Evolutionary conservation across 176 grass and related monocot species (phyloP).

Genomic region (Cenchrus fungigraminus): DNA sequence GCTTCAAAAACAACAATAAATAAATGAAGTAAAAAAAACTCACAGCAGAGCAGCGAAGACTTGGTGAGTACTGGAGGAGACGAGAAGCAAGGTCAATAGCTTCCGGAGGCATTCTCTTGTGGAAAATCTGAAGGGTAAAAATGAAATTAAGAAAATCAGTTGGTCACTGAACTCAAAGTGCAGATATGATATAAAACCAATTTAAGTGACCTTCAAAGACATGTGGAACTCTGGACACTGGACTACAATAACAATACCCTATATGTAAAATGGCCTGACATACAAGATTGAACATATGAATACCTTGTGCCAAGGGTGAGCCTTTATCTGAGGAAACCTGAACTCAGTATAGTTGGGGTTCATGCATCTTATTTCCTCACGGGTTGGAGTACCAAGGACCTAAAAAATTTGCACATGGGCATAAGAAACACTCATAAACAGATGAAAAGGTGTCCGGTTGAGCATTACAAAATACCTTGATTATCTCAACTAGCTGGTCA

Average conservation of each 20-base stretch:
- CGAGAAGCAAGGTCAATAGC: slow-evolving; percentile 91
- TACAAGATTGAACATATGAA: slow-evolving; percentile 15
- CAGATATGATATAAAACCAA: not conserved
- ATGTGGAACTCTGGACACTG: not conserved
- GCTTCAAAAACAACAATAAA: not conserved
- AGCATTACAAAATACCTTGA: slow-evolving; percentile 68
- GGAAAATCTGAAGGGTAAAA: slow-evolving; percentile 60
- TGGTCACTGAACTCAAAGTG: not conserved
- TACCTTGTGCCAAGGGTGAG: slow-evolving; percentile 99
- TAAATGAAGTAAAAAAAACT: slow-evolving; percentile 41
- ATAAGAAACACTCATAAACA: not conserved
- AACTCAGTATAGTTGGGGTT: slow-evolving; percentile 97
- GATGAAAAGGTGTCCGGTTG: not conserved
- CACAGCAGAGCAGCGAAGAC: slow-evolving; percentile 80
- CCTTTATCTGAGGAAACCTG: slow-evolving; percentile 95
- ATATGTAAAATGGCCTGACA: slow-evolving; percentile 8
- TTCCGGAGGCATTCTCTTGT: slow-evolving; percentile 95
- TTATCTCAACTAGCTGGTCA: slow-evolving; percentile 88
- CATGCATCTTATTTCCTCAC: slow-evolving; percentile 97
- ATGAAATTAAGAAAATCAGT: not conserved
- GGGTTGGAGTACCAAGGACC: slow-evolving; percentile 98
- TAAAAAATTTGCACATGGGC: slow-evolving; percentile 25
- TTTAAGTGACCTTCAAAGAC: not conserved
- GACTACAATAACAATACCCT: not conserved
- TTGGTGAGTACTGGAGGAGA: slow-evolving; percentile 92